Conservation (phyloP, 768 basidiomycete genomes). For the Cantharellus cinnabarinus region DNA sequence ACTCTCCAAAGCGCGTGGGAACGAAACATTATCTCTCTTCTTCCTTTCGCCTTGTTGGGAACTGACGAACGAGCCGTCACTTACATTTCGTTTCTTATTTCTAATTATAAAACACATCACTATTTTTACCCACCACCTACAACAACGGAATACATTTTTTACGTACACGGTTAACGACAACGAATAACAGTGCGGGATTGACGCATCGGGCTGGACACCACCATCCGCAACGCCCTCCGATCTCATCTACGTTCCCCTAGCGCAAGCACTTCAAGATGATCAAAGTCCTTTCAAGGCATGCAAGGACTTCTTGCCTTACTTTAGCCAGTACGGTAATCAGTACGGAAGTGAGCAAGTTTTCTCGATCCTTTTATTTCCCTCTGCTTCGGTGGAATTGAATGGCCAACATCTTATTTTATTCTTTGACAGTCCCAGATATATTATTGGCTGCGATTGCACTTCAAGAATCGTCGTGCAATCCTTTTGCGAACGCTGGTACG, state of each 20-base stretch:
- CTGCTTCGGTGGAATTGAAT: background rate
- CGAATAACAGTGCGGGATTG: slow-evolving; percentile 37
- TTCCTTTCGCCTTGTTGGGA: no score
- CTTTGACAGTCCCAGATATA: slow-evolving; percentile 38
- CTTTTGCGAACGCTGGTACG: slow-evolving; percentile 48
- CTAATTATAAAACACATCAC: no score
- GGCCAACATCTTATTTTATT: background rate
- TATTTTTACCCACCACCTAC: no score
- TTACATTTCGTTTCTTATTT: no score
- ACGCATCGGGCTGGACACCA: slow-evolving; percentile 43
- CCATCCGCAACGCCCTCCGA: slow-evolving; percentile 36
- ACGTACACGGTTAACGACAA: no score
- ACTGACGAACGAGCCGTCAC: no score
- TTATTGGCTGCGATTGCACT: slow-evolving; percentile 72
- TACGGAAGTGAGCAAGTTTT: slow-evolving; percentile 19
- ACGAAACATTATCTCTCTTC: no score
- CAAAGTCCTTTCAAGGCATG: slow-evolving; percentile 42
- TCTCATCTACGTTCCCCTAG: slow-evolving; percentile 11
- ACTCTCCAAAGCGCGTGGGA: slow-evolving; percentile 27
- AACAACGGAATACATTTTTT: no score
- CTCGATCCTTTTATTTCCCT: background rate
- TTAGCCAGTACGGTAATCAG: slow-evolving; percentile 36
- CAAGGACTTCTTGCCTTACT: slow-evolving; percentile 26
- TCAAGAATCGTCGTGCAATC: slow-evolving; percentile 68
- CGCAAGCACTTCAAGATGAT: slow-evolving; percentile 24